Evolutionary conservation across 129 eudicot species (phyloP).

Genomic region (Apium graveolens): DNA sequence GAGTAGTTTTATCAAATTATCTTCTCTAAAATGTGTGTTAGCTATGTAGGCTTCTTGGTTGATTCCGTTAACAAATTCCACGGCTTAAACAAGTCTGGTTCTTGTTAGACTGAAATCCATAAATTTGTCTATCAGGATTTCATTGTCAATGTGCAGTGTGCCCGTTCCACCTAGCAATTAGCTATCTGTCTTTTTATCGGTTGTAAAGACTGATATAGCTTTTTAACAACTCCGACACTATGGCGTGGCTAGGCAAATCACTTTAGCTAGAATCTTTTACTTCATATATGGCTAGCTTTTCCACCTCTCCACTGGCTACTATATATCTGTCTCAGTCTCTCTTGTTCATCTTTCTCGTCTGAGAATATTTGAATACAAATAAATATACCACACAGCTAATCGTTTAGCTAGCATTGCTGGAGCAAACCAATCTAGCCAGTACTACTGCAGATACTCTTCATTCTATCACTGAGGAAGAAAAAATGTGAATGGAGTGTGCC

Average conservation of each 20-base stretch:
- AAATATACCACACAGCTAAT: neutral
- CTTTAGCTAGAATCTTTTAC: neutral
- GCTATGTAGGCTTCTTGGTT: neutral
- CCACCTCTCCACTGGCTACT: too few species aligned
- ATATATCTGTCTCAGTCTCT: neutral
- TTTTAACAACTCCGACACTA: neutral
- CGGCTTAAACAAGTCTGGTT: neutral
- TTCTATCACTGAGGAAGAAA: neutral
- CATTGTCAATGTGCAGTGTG: neutral
- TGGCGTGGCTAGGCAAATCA: neutral
- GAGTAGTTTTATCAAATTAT: neutral
- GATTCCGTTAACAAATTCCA: neutral
- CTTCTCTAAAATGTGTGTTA: neutral
- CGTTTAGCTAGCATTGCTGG: neutral
- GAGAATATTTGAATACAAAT: neutral
- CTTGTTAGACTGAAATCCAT: neutral
- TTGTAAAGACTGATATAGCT: neutral
- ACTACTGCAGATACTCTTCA: neutral
- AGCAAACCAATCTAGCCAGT: neutral
- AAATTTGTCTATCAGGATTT: neutral
- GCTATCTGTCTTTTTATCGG: neutral
- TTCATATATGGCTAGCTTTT: neutral
- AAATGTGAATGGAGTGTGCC: neutral
- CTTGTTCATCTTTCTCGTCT: neutral
- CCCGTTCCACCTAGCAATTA: neutral